Conservation (phyloP, 208 protist genomes). For the Leptomonas seymouri region DNA sequence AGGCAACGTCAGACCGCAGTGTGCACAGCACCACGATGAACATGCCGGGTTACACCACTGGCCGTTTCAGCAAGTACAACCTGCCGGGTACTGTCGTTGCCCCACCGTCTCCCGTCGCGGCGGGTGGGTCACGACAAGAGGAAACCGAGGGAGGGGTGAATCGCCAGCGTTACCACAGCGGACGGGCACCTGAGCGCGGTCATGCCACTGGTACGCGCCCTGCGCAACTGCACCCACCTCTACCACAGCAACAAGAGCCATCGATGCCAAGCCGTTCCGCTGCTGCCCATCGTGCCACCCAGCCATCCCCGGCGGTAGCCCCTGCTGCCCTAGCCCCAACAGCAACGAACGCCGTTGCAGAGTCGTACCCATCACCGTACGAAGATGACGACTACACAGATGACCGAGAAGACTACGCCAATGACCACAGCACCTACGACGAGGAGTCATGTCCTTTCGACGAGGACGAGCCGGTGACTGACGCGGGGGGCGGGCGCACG, state of each 20-base stretch:
- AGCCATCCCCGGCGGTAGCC: not conserved
- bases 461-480: slow-evolving; percentile 3
- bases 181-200: no score
- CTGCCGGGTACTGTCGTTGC: not conserved
- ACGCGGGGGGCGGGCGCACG: slow-evolving; percentile 8
- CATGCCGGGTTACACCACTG: slow-evolving; percentile 22
- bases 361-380: not conserved
- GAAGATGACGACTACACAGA: not conserved
- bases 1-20: slow-evolving; percentile 9
- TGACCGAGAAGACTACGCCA: not conserved
- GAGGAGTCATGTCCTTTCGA: not conserved
- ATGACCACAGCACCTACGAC: not conserved
- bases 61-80: slow-evolving; percentile 26
- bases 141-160: not conserved
- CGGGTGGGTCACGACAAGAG: not conserved
- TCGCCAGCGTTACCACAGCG: no score
- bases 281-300: not conserved
- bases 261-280: not conserved
- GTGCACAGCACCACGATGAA: slow-evolving; percentile 1
- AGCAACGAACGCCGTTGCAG: not conserved
- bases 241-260: not conserved
- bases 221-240: not conserved
- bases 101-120: not conserved
- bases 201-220: no score
- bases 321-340: not conserved